Base-by-base conservation (phyloP, 2,329 filamentous ascomycete genomes). In the Blumeria graminis region DNA sequence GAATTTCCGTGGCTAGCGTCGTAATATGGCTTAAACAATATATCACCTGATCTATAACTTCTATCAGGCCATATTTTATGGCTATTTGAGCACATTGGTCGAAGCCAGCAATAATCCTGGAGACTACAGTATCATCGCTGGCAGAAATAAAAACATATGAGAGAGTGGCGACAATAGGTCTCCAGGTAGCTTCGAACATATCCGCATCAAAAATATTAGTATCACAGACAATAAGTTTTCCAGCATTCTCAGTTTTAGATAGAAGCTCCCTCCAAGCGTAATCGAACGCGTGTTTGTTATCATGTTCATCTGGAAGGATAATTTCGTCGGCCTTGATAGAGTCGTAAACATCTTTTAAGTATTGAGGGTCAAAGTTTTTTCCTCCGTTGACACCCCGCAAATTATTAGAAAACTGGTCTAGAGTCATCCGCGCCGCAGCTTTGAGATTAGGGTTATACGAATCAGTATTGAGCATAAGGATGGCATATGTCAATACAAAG, bases 61-160 rank as follows among this genome's bases (percentile, higher is more conserved):
- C 89, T 0, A 77, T 84, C 63, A 94, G 75, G 11, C 77, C 78
- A 68, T 95, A 90, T 64, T 81, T 85, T 7, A 86, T 81, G 6
- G 92, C 90, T 61, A 98, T 94, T 58, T 86, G 83, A 16, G 92
- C 89, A 67, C 90, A 96, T 68, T 98, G 90, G 63, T 94, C 87
- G 65, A 98, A 98, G 1, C 92, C 92, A 52, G 86, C 86, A 33
- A 96, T 87, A 16, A 98, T 85, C 58, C 92, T 80, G 38, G 86
- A 86, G 66, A 94, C 98, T 3, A 98, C 92, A 0, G 90, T 80
- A 67, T 98, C 92, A 65, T 98, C 93, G 0, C 88, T 94, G 14
- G 93, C 93, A 38, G 90, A 96, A 83, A 96, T 94, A 71, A 98
- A 98, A 3, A 98, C 92, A 66, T 96, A 98, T 11, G 92, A 93